Evolutionary conservation across 2,329 filamentous ascomycete genomes (phyloP), one percentile per base, ranked within the genome.

Genomic region (Xylariales sp.): DNA sequence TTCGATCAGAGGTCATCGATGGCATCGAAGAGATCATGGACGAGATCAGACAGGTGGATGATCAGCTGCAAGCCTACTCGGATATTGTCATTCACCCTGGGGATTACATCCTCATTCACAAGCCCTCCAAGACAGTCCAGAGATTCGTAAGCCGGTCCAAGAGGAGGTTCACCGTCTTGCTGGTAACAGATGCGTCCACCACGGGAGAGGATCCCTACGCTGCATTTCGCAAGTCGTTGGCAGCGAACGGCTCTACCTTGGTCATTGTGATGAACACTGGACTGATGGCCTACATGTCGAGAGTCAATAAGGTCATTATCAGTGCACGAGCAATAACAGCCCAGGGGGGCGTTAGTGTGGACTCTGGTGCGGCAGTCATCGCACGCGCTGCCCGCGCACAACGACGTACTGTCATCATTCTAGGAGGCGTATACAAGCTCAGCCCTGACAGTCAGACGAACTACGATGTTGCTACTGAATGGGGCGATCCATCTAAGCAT

Each of bases 21-120:
- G 93, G 90, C 31, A 96, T 98, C 55, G 83, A 88, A 55, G 93
- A 98, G 62, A 89, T 98, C 46, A 86, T 95, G 62, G 93, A 98
- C 58, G 93, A 98, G 66, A 82, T 98, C 43, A 84, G 86, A 50
- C 86, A 91, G 58, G 89, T 89, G 6, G 93, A 96, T 59, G 88
- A 95, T 57, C 89, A 95, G 63, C 94, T 98, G 53, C 87, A 91
- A 2, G 80, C 82, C 16, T 86, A 89, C 50, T 87, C 90, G 3
- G 84, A 95, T 48, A 87, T 94, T 35, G 87, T 96, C 62, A 95
- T 98, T 49, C 88, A 95, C 59, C 86, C 88, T 1, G 89, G 91
- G 58, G 91, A 98, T 63, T 85, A 90, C 53, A 87, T 98, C 48
- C 78, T 98, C 47, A 90, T 90, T 7, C 84, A 95, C 60, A 86